Evolutionary conservation across 1,284 basidiomycete genomes (phyloP).

Genomic region (Rhodotorula sp.): DNA sequence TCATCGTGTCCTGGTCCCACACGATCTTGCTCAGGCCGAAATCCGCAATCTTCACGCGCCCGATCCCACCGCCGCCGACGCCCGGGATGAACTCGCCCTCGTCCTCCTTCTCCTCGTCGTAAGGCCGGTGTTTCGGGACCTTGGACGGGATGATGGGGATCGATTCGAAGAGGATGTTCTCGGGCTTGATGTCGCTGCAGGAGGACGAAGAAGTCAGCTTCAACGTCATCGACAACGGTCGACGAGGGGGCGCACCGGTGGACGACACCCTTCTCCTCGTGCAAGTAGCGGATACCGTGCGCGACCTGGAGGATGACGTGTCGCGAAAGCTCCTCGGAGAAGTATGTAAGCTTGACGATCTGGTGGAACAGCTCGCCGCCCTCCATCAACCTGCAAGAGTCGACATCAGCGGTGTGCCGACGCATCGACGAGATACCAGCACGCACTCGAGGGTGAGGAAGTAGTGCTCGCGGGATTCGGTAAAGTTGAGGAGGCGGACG

Average conservation of each 20-base stretch:
- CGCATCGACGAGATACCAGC: background rate
- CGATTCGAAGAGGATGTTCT: conserved; percentile 91
- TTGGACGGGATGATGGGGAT: conserved; percentile 92
- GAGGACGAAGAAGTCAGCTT: background rate
- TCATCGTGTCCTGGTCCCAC: conserved; percentile 99
- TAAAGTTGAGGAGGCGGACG: conserved; percentile 84
- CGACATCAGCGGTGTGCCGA: background rate
- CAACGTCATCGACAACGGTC: background rate
- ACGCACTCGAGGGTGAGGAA: conserved; percentile 80
- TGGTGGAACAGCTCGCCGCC: conserved; percentile 99
- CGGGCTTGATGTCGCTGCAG: conserved; percentile 89
- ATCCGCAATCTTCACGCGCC: conserved; percentile 97
- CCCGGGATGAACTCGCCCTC: conserved; percentile 93
- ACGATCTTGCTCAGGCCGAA: conserved; percentile 98
- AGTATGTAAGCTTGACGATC: conserved; percentile 99
- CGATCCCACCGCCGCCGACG: conserved; percentile 94
- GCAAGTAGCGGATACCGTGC: conserved; percentile 89
- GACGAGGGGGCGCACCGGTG: conserved; percentile 63
- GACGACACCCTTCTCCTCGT: conserved; percentile 96
- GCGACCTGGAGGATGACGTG: conserved; percentile 99
- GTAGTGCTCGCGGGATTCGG: conserved; percentile 89
- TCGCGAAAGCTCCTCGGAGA: conserved; percentile 89
- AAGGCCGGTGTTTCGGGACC: conserved; percentile 72
- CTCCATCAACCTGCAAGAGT: conserved; percentile 70
- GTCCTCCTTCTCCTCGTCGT: conserved; percentile 98